A percentile compares a stretch with the other conserved stretches of the same genome.
Evolutionary conservation across 495 filamentous ascomycete genomes (phyloP).

Genomic region (Aspergillus asperescens): DNA sequence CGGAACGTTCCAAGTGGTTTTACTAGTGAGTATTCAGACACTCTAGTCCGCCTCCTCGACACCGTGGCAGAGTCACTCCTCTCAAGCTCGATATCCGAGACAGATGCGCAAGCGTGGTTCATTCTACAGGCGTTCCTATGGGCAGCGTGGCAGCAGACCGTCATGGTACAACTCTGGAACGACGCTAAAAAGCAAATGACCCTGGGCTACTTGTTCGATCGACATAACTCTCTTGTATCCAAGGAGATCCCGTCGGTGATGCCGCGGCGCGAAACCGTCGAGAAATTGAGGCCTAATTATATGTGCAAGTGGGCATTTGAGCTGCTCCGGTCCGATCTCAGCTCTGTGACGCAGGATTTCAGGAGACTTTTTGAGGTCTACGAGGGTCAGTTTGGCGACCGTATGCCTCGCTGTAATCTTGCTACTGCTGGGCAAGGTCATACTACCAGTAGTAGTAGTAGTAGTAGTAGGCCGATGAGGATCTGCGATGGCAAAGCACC

Average conservation of each 20-base stretch:
- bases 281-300: neutral
- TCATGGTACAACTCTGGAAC: slow-evolving; percentile 4
- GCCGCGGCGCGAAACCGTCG: neutral
- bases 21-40: slow-evolving; percentile 1
- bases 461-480: neutral
- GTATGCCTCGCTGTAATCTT: slow-evolving; percentile 1
- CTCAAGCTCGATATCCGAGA: neutral
- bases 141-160: slow-evolving; percentile 7
- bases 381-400: neutral
- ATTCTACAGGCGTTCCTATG: slow-evolving; percentile 5
- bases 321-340: slow-evolving; percentile 1
- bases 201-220: neutral
- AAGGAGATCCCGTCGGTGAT: neutral
- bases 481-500: slow-evolving; percentile 4
- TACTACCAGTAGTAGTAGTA: too few relatives aligned
- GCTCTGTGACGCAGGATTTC: slow-evolving; percentile 10
- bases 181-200: neutral
- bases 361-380: neutral
- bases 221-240: neutral
- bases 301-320: slow-evolving; percentile 9
- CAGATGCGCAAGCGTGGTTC: slow-evolving; percentile 1
- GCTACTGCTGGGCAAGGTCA: neutral
- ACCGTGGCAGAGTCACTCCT: neutral
- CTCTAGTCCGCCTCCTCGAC: neutral
- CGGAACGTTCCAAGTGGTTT: neutral